phyloP scores from a whole-genome alignment of 2,329 filamentous ascomycete species.

The Sporothrix curviconia region DNA sequence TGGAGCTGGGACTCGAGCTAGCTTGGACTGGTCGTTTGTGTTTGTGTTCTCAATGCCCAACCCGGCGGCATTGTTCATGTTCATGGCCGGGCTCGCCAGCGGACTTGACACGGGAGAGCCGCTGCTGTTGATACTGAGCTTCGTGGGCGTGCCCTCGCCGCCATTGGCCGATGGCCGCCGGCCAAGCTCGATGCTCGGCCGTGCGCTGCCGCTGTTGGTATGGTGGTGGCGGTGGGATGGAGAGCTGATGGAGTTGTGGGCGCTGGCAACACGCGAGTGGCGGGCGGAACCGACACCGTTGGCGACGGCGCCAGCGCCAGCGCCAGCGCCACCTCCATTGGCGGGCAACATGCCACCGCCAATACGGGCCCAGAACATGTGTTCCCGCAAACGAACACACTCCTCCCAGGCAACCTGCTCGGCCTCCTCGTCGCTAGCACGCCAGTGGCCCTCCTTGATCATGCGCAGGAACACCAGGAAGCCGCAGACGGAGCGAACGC shows the following conservation, averaged over 20 bases:
- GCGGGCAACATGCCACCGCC: constrained; percentile 83
- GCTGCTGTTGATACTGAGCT: constrained; percentile 5
- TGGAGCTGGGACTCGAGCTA: neutral
- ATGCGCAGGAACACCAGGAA: constrained; percentile 88
- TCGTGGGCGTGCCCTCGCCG: neutral
- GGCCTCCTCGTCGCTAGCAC: constrained; percentile 73
- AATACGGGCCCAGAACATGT: constrained; percentile 95
- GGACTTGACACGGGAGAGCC: constrained; percentile 6
- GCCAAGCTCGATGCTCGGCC: neutral
- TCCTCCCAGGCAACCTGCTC: constrained; percentile 93
- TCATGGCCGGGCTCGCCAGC: constrained; percentile 5
- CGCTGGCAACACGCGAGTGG: constrained; percentile 8
- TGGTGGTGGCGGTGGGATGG: neutral
- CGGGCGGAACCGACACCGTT: neutral
- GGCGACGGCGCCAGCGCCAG: neutral
- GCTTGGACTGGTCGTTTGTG: neutral
- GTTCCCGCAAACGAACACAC: constrained; percentile 77
- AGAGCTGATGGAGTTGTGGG: constrained; percentile 2
- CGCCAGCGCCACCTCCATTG: neutral
- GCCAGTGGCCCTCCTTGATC: constrained; percentile 87
- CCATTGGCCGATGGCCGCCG: neutral
- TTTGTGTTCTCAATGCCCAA: neutral
- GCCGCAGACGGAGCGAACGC: constrained; percentile 83
- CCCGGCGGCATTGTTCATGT: neutral
- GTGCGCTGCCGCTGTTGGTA: neutral